Conservation (phyloP, 2,329 filamentous ascomycete species). For the Fusarium denticulatum region DNA sequence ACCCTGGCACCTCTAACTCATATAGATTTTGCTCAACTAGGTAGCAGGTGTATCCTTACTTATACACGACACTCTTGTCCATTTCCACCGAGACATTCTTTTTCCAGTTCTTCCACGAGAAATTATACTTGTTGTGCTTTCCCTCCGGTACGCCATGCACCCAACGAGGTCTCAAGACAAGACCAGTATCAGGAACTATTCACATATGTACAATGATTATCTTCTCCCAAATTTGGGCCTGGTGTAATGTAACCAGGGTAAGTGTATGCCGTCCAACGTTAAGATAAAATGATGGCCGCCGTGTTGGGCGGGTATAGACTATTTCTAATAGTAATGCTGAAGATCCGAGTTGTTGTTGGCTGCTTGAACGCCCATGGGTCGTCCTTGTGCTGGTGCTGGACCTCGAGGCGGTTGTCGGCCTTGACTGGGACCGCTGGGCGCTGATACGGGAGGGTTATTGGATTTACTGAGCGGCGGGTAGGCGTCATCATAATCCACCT, state of each 20-base stretch:
- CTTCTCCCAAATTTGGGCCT: neutral
- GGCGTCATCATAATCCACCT: constrained; percentile 61
- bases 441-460: constrained; percentile 30
- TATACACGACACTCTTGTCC: neutral
- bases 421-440: constrained; percentile 38
- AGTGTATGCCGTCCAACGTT: constrained; percentile 12
- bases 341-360: constrained; percentile 38
- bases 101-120: neutral
- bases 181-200: neutral
- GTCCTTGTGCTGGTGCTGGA: constrained; percentile 33
- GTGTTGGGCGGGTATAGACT: constrained; percentile 3
- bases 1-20: neutral
- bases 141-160: constrained; percentile 35
- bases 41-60: neutral
- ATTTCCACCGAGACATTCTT: neutral
- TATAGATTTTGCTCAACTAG: neutral
- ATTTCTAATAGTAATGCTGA: constrained; percentile 44
- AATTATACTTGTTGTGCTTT: constrained; percentile 15
- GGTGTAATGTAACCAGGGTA: neutral
- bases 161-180: constrained; percentile 6
- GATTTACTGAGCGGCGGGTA: constrained; percentile 41
- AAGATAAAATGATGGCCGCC: constrained; percentile 1
- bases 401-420: constrained; percentile 37
- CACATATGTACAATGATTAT: neutral
- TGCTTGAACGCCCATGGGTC: constrained; percentile 38